Evolutionary conservation across 768 basidiomycete species (phyloP).

Genomic region (Amyloporia xantha): DNA sequence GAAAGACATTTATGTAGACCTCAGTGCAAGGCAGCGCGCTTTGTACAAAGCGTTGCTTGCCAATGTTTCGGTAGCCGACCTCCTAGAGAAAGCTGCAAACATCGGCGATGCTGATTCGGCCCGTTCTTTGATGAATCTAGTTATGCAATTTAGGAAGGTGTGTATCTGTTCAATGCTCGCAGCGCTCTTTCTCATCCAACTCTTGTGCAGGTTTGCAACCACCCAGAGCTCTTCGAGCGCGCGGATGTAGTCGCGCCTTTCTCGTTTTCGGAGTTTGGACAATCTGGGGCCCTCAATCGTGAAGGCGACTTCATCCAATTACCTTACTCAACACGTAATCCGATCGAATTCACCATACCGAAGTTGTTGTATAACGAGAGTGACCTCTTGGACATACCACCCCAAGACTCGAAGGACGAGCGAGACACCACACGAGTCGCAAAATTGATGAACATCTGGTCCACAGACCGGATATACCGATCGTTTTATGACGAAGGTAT

Average conservation of each 20-base stretch:
- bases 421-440: conserved; percentile 48
- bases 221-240: conserved; percentile 95
- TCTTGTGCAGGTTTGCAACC: conserved; percentile 78
- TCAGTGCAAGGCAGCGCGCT: conserved; percentile 86
- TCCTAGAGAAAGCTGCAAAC: conserved; percentile 88
- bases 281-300: conserved; percentile 73
- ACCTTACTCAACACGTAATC: conserved; percentile 83
- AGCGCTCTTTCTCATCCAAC: background rate
- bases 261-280: conserved; percentile 79
- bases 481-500: conserved; percentile 53
- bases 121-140: conserved; percentile 95
- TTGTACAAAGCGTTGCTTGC: conserved; percentile 87
- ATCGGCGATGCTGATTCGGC: conserved; percentile 89
- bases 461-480: conserved; percentile 67
- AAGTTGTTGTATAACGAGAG: conserved; percentile 72
- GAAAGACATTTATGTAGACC: conserved; percentile 88
- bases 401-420: conserved; percentile 39
- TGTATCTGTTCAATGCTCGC: conserved; percentile 7
- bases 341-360: conserved; percentile 76
- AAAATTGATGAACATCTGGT: conserved; percentile 88
- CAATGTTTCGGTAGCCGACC: conserved; percentile 91
- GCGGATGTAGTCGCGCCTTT: conserved; percentile 94
- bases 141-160: conserved; percentile 99
- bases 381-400: conserved; percentile 61
- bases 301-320: conserved; percentile 81